A percentile compares a stretch with the other conserved stretches of the same genome.
phyloP scores from a whole-genome alignment of 345 rosid genomes.

The Eutrema yunnanense region DNA sequence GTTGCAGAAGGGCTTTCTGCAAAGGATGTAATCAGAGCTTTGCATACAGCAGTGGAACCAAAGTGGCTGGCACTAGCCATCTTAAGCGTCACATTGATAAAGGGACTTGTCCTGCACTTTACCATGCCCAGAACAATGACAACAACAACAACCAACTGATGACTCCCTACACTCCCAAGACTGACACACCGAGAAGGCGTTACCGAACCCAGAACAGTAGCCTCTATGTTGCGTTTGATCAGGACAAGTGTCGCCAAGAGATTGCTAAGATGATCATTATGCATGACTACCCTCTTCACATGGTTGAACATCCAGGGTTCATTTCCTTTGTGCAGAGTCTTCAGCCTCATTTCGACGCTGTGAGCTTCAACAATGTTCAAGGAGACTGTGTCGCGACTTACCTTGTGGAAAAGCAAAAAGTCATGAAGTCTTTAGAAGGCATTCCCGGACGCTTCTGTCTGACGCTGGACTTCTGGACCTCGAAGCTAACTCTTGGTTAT shows the following conservation, averaged over 20 bases:
- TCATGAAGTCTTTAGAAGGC: constrained; percentile 59
- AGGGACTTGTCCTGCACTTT: constrained; percentile 73
- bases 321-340: constrained; percentile 65
- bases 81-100: constrained; percentile 89
- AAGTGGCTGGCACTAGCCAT: constrained; percentile 96
- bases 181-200: constrained; percentile 62
- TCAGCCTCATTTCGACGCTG: constrained; percentile 67
- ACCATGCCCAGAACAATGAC: constrained; percentile 43
- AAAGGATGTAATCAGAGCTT: constrained; percentile 94
- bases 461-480: constrained; percentile 69
- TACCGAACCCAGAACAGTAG: constrained; percentile 45
- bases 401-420: constrained; percentile 69
- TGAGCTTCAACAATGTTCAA: constrained; percentile 71
- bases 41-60: constrained; percentile 91
- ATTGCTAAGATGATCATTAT: constrained; percentile 79
- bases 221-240: constrained; percentile 53
- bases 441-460: constrained; percentile 76
- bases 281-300: constrained; percentile 85
- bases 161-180: constrained; percentile 47
- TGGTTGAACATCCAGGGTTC: constrained; percentile 84
- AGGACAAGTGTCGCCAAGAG: constrained; percentile 71
- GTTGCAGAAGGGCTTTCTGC: constrained; percentile 82
- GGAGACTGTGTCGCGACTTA: constrained; percentile 91
- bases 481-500: constrained; percentile 60
- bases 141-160: constrained; percentile 25